These are phyloP conservation scores for Neurospora africana DNA, from an alignment of 495 filamentous ascomycete species.

Conservation along the genomic window DNA sequence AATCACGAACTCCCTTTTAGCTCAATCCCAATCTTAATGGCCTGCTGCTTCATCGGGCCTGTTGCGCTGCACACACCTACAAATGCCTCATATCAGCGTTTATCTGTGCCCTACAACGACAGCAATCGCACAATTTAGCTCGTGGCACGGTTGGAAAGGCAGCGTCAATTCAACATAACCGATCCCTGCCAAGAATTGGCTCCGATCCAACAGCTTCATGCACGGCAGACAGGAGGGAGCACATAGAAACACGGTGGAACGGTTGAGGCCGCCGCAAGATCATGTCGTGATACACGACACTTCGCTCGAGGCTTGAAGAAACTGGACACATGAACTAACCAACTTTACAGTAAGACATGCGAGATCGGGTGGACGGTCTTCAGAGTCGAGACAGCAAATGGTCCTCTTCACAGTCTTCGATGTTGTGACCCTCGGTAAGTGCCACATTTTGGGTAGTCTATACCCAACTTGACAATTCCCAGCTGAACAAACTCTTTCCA, in stretches of 20 bases:
- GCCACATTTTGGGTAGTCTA: neutral
- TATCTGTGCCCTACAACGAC: neutral
- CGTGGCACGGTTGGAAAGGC: neutral
- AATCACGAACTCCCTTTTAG: neutral
- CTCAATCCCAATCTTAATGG: neutral
- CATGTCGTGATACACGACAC: neutral
- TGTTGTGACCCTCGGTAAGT: neutral
- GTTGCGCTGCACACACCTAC: neutral
- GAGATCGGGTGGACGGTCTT: neutral
- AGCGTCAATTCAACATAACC: neutral
- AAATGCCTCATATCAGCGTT: neutral
- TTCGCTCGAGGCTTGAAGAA: neutral
- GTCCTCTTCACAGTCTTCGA: neutral
- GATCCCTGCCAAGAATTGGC: neutral
- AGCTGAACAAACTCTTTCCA: neutral
- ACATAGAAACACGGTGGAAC: neutral
- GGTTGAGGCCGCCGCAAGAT: neutral
- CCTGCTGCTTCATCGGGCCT: neutral
- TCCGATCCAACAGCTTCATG: neutral
- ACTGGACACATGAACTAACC: neutral
- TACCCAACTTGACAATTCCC: neutral
- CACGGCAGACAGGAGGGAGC: neutral
- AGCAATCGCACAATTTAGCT: neutral
- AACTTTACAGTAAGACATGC: neutral
- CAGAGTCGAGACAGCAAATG: neutral